phyloP scores from a whole-genome alignment of 73 alveolate species.

The Paramecium caudatum region DNA sequence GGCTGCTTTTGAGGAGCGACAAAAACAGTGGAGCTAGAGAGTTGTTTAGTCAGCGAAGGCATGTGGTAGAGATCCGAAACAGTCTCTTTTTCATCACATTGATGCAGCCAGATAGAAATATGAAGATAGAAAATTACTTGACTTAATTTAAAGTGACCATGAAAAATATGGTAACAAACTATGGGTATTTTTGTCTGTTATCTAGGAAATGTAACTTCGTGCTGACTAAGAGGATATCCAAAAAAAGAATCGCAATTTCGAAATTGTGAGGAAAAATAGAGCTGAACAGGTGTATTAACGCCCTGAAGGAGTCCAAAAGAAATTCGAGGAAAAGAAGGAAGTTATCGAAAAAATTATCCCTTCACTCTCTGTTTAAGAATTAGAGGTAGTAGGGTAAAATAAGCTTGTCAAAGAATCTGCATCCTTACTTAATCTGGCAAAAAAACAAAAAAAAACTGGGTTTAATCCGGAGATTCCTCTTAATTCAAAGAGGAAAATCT shows the following conservation, averaged over 20 bases:
- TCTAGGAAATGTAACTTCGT: slow-evolving; percentile 54
- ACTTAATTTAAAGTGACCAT: slow-evolving; percentile 24
- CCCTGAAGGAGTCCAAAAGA: slow-evolving; percentile 32
- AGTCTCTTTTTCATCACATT: slow-evolving; percentile 56
- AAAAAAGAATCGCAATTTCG: neutral
- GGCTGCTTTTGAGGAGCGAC: neutral
- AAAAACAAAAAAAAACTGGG: neutral
- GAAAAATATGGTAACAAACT: slow-evolving; percentile 60
- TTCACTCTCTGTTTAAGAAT: neutral
- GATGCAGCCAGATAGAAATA: slow-evolving; percentile 44
- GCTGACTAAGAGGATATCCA: neutral
- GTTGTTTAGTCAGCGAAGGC: slow-evolving; percentile 54
- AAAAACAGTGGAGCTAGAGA: slow-evolving; percentile 57
- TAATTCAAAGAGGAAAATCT: neutral
- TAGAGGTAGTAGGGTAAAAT: slow-evolving; percentile 44
- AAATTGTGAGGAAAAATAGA: slow-evolving; percentile 11
- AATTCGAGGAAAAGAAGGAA: slow-evolving; percentile 18
- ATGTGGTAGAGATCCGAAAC: slow-evolving; percentile 51
- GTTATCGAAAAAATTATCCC: slow-evolving; percentile 20
- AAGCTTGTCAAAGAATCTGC: slow-evolving; percentile 46
- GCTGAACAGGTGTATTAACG: slow-evolving; percentile 31
- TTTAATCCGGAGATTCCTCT: neutral
- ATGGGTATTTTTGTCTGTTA: slow-evolving; percentile 15
- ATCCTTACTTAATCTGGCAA: slow-evolving; percentile 17
- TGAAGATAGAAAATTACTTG: slow-evolving; percentile 52